Conservation (phyloP, 1,139 yeast species). For the Suhomyces guaymorum region DNA sequence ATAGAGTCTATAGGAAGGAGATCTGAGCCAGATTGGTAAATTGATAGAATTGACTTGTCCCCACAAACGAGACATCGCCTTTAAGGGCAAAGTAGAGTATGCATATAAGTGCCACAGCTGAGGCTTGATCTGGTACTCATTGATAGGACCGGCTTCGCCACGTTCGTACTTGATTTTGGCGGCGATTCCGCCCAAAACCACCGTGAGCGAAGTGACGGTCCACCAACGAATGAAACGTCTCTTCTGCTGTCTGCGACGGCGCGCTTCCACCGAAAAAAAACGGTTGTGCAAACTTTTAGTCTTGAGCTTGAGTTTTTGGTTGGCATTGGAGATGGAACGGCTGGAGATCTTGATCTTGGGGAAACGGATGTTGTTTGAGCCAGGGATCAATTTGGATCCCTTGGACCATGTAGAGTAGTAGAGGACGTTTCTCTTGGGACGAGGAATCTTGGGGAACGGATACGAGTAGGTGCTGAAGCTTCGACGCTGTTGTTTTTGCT, state of each 20-base stretch:
- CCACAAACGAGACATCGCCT: constrained; percentile 91
- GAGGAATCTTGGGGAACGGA: constrained; percentile 60
- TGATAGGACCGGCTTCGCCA: constrained; percentile 33
- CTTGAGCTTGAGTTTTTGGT: constrained; percentile 36
- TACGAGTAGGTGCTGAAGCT: constrained; percentile 35
- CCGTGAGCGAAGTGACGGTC: constrained; percentile 64
- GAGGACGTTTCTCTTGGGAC: constrained; percentile 60
- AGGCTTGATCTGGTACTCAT: constrained; percentile 53
- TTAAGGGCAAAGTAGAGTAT: constrained; percentile 86
- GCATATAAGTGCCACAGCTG: constrained; percentile 88
- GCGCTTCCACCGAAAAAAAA: constrained; percentile 47
- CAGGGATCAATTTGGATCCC: constrained; percentile 20
- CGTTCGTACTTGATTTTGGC: constrained; percentile 50
- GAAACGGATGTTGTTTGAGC: constrained; percentile 23
- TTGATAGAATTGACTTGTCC: constrained; percentile 83
- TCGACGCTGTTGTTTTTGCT: constrained; percentile 22
- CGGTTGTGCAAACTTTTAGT: constrained; percentile 41
- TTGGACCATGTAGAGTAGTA: constrained; percentile 51
- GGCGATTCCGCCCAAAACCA: constrained; percentile 66
- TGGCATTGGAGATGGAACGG: constrained; percentile 42
- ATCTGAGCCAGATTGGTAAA: constrained; percentile 86
- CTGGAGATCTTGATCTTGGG: constrained; percentile 32
- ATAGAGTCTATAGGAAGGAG: constrained; percentile 78
- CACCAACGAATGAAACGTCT: constrained; percentile 65
- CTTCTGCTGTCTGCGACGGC: constrained; percentile 45